Percentiles rank a stretch among this genome's conserved stretches.
Evolutionary conservation across 352 stramenopile species (phyloP).

Genomic region (Elongisporangium prolatum): DNA sequence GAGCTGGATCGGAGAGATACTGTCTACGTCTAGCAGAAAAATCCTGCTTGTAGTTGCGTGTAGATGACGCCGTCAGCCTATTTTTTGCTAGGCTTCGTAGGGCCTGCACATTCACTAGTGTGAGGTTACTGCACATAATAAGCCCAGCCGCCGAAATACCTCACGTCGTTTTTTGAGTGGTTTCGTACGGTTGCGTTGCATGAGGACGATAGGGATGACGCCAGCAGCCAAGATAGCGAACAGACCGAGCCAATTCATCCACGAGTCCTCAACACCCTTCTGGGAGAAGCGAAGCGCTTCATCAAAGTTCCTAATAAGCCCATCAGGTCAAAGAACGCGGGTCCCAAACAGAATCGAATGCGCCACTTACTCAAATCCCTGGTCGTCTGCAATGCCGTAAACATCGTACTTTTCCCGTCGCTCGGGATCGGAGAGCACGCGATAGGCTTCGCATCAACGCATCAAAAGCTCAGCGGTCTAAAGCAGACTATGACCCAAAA

Average conservation of each 20-base stretch:
- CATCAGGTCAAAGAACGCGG: too few species aligned
- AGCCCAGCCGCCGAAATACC: conserved; percentile 26
- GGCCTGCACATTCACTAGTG: conserved; percentile 16
- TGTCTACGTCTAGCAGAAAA: conserved; percentile 43
- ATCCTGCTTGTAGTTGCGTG: conserved; percentile 34
- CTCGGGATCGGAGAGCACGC: conserved; percentile 67
- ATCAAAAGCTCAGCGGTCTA: neutral
- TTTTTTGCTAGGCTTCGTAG: conserved; percentile 71
- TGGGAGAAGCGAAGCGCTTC: conserved; percentile 61
- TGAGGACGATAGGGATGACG: conserved; percentile 58
- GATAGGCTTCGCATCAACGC: conserved; percentile 37
- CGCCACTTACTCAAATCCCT: conserved; percentile 62
- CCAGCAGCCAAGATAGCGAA: conserved; percentile 45
- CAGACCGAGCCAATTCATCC: conserved; percentile 68
- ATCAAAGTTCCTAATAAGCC: conserved; percentile 82
- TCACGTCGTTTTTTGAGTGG: conserved; percentile 70
- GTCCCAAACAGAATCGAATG: neutral
- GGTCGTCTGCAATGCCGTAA: conserved; percentile 72
- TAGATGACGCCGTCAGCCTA: conserved; percentile 54
- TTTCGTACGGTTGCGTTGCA: conserved; percentile 72
- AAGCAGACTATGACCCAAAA: neutral
- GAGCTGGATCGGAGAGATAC: conserved; percentile 43
- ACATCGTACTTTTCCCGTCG: conserved; percentile 76
- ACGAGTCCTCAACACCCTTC: conserved; percentile 64
- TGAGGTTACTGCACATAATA: conserved; percentile 4